phyloP scores from a whole-genome alignment of 306 rosid genomes.

The Malus asiatica region DNA sequence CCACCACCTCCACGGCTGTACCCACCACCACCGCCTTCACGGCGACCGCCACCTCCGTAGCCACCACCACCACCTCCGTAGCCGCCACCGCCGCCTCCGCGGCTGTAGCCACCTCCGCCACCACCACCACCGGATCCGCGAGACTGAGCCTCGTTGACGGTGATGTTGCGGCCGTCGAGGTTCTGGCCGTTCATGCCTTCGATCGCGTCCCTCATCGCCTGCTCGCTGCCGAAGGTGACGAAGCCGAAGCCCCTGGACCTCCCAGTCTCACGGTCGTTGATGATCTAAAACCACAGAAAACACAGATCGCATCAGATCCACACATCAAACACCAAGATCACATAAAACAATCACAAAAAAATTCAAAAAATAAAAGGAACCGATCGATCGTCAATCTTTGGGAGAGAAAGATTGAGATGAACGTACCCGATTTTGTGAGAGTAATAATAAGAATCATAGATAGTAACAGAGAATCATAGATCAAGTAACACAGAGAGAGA shows the following conservation, averaged over 20 bases:
- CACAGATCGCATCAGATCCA: constrained; percentile 14
- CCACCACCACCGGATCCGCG: constrained; percentile 62
- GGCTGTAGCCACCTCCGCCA: constrained; percentile 33
- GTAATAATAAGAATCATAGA: constrained; percentile 47
- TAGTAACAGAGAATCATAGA: constrained; percentile 44
- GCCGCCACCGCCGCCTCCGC: constrained; percentile 30
- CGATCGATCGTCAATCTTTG: constrained; percentile 91
- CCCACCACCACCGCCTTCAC: constrained; percentile 29
- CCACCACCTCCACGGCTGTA: constrained; percentile 40
- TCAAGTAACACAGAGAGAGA: constrained; percentile 55
- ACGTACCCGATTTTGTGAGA: constrained; percentile 78
- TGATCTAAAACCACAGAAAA: constrained; percentile 33
- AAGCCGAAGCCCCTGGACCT: constrained; percentile 92
- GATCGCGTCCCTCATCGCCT: constrained; percentile 71
- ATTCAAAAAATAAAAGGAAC: constrained; percentile 8
- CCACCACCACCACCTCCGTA: constrained; percentile 22
- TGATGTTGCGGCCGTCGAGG: constrained; percentile 83
- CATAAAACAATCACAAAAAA: not conserved
- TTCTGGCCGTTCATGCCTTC: constrained; percentile 85
- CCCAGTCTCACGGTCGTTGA: constrained; percentile 90
- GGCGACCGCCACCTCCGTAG: constrained; percentile 22
- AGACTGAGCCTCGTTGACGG: constrained; percentile 86
- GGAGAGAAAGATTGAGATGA: constrained; percentile 59
- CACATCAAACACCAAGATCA: not conserved
- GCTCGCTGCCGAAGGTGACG: constrained; percentile 69